Base-by-base conservation (phyloP, 352 stramenopile species). In the Phytophthora hibernalis region DNA sequence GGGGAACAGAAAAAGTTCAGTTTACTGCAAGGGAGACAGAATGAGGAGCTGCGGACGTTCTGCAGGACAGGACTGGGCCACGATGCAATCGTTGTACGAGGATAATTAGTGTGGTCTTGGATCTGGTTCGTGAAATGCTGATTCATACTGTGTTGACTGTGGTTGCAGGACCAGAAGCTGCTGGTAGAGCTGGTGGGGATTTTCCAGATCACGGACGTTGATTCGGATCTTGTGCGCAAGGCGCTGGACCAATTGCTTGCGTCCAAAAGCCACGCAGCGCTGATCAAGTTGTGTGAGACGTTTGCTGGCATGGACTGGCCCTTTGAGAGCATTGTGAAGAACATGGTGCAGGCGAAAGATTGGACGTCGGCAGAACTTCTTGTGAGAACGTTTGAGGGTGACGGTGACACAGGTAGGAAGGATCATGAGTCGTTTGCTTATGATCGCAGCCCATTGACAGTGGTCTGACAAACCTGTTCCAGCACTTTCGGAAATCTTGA, bases 321-420 rank as follows among this genome's bases (percentile, higher is more conserved):
- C 4, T 77, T 81, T 22, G 56, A 61, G 1, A 35, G 18, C 0
- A 79, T 87, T 28, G 70, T 84, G 16, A 43, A 45, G 11, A 54
- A 44, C 16, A 83, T 89, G 69, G 72, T 81, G 11, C 60, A 68
- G 35, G 63, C 67, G 5, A 92, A 89, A 50, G 81, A 92, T 51
- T 92, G 83, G 83, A 72, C 70, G 1, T 85, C 79, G 1, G 79
- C 83, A 9, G 83, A 90, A 56, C 54, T 87, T 1, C 26, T 90
- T 4, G 72, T 70, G 49, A 68, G 71, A 9, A 87, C 70, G 0
- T 86, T 85, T 38, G 68, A 82, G 3, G n/a, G 22, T 18, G 53
- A 64, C 20, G 54, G 37, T 8, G 53, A 58, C 5, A 44, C 31
- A 31, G 45, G 65, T 73, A 62, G 10, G 18, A 16, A n/a, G n/a